Conservation (phyloP, 192 early-diverging fungal genomes). For the Podila epigama region DNA sequence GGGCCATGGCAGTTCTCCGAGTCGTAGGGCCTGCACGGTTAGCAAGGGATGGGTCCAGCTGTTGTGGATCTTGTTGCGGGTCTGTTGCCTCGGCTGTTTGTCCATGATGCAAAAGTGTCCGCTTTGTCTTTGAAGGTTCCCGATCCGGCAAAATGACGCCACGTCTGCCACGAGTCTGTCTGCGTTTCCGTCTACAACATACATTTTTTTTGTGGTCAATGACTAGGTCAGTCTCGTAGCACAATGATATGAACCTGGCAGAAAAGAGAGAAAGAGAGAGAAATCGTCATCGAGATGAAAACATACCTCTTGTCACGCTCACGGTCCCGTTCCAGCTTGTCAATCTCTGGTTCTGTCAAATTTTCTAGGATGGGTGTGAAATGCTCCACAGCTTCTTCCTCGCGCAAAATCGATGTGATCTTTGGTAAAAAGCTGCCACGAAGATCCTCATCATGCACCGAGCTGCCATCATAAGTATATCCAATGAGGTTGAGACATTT, state of each 20-base stretch:
- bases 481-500: conserved; percentile 86
- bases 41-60: conserved; percentile 8
- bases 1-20: conserved; percentile 40
- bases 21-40: conserved; percentile 31
- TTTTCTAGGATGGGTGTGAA: conserved; percentile 73
- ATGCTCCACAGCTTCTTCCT: conserved; percentile 54
- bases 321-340: conserved; percentile 84
- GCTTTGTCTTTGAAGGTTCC: conserved; percentile 70
- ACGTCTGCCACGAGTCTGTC: conserved; percentile 78
- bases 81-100: conserved; percentile 53
- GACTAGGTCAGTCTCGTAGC: background rate
- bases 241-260: background rate
- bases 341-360: conserved; percentile 73
- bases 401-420: conserved; percentile 58
- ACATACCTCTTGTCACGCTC: conserved; percentile 75
- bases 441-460: conserved; percentile 84
- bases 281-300: background rate
- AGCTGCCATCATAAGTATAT: conserved; percentile 76
- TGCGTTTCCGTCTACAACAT: conserved; percentile 76
- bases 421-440: conserved; percentile 73
- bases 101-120: conserved; percentile 57
- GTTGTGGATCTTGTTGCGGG: conserved; percentile 25
- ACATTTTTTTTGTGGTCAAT: background rate
- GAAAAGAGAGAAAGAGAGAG: background rate
- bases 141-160: conserved; percentile 73